Percentiles rank a stretch among this genome's conserved stretches.
Conservation (phyloP, 345 rosid genomes). For the Bruguiera parviflora region DNA sequence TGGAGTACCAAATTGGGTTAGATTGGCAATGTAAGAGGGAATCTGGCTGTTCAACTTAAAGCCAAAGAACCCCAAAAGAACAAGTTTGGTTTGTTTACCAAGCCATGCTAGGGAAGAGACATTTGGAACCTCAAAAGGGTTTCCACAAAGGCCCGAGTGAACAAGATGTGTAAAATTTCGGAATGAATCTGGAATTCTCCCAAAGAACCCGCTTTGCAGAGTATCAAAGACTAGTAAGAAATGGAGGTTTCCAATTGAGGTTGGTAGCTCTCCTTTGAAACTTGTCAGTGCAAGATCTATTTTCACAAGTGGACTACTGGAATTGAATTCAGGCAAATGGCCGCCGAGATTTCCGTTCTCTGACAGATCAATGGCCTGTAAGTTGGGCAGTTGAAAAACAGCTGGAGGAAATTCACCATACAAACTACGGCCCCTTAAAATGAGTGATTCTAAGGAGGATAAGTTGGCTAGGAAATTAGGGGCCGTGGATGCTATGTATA, state of each 20-base stretch:
- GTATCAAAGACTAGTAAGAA: background rate
- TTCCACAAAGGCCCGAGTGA: background rate
- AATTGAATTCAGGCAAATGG: background rate
- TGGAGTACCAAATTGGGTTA: background rate
- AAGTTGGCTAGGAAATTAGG: background rate
- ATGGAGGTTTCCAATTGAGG: background rate
- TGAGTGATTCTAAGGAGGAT: background rate
- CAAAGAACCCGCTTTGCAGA: background rate
- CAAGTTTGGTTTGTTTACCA: background rate
- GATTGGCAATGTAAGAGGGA: background rate
- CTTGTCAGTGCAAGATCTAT: background rate
- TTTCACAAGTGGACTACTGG: background rate
- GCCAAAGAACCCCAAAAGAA: background rate
- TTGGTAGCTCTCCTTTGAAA: background rate
- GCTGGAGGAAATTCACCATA: background rate
- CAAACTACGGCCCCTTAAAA: background rate
- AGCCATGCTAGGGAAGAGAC: background rate
- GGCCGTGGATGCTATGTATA: background rate
- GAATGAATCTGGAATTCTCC: background rate
- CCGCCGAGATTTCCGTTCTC: background rate
- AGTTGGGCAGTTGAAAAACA: background rate
- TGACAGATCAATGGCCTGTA: background rate
- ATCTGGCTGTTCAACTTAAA: background rate
- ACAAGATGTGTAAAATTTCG: background rate
- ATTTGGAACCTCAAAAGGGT: background rate